phyloP scores from a whole-genome alignment of 2,329 filamentous ascomycete species.

The Scorias spongiosa region DNA sequence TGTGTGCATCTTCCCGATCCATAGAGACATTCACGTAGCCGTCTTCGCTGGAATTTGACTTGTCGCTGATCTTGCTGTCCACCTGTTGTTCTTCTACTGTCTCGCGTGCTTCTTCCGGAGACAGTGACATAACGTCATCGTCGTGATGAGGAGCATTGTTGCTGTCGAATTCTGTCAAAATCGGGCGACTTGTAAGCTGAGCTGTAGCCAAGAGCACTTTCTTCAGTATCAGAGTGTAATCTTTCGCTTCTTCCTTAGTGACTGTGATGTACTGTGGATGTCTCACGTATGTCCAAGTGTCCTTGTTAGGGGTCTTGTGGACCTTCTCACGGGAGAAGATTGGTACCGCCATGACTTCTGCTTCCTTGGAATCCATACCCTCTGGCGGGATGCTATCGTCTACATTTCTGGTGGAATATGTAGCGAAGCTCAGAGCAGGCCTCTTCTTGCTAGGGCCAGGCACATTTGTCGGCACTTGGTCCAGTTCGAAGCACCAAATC shows the following conservation, averaged over 20 bases:
- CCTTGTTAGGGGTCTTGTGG: slow-evolving; percentile 24
- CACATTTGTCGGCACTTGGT: slow-evolving; percentile 64
- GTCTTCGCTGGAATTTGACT: slow-evolving; percentile 76
- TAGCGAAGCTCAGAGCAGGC: slow-evolving; percentile 34
- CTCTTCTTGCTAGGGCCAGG: slow-evolving; percentile 37
- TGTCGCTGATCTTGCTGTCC: slow-evolving; percentile 42
- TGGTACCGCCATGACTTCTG: slow-evolving; percentile 55
- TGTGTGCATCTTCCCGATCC: slow-evolving; percentile 35
- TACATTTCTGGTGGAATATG: slow-evolving; percentile 19
- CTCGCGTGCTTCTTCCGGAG: not conserved
- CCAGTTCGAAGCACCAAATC: slow-evolving; percentile 62
- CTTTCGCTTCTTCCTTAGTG: slow-evolving; percentile 53
- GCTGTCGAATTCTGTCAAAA: slow-evolving; percentile 36
- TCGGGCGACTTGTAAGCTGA: slow-evolving; percentile 57
- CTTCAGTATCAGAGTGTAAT: slow-evolving; percentile 57
- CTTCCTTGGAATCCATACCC: slow-evolving; percentile 42
- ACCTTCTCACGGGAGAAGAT: slow-evolving; percentile 43
- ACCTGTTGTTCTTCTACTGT: not conserved
- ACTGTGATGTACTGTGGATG: slow-evolving; percentile 54
- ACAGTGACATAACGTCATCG: slow-evolving; percentile 1
- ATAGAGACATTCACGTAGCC: slow-evolving; percentile 83
- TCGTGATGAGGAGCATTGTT: slow-evolving; percentile 3
- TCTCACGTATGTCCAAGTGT: slow-evolving; percentile 23
- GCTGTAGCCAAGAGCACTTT: slow-evolving; percentile 66
- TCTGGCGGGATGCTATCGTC: slow-evolving; percentile 31